Percentiles rank a stretch among this genome's conserved stretches.
Evolutionary conservation across 805 yeast species (phyloP).

Genomic region (Lipomyces orientalis): DNA sequence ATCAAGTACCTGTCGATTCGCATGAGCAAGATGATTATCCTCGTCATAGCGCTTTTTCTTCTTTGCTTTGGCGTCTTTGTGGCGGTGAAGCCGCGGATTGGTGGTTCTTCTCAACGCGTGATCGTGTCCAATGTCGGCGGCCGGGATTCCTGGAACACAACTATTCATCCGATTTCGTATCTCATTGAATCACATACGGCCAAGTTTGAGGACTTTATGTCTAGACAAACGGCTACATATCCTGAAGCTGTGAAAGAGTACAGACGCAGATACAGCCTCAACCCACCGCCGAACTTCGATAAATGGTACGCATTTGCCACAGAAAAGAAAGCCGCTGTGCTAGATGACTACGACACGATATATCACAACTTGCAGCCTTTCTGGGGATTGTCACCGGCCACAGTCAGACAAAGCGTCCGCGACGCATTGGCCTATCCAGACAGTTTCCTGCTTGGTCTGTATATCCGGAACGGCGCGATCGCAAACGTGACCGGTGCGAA

Average conservation of each 20-base stretch:
- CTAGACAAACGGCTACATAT: constrained; percentile 33
- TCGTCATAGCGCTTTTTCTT: constrained; percentile 26
- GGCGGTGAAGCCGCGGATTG: constrained; percentile 20
- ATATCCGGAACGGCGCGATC: constrained; percentile 32
- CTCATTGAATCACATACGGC: constrained; percentile 27
- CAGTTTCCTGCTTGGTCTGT: constrained; percentile 29
- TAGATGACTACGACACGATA: constrained; percentile 39
- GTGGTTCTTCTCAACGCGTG: constrained; percentile 28
- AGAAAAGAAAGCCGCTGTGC: constrained; percentile 23
- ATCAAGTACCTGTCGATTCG: constrained; percentile 25
- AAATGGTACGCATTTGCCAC: constrained; percentile 39
- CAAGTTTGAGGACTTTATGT: constrained; percentile 14
- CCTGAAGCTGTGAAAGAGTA: constrained; percentile 37
- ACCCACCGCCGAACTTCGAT: constrained; percentile 42
- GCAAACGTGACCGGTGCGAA: constrained; percentile 27
- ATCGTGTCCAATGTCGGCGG: constrained; percentile 12
- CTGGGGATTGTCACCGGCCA: constrained; percentile 37
- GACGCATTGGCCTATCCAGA: constrained; percentile 30
- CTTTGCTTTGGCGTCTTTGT: constrained; percentile 25
- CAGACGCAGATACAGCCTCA: constrained; percentile 26
- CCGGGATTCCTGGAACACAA: constrained; percentile 31
- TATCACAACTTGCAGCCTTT: constrained; percentile 36
- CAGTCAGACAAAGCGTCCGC: constrained; percentile 33
- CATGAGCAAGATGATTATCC: constrained; percentile 21
- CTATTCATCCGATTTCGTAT: constrained; percentile 35